Base-by-base conservation (phyloP, 139 green algal genomes). In the Picocystis salinarum region DNA sequence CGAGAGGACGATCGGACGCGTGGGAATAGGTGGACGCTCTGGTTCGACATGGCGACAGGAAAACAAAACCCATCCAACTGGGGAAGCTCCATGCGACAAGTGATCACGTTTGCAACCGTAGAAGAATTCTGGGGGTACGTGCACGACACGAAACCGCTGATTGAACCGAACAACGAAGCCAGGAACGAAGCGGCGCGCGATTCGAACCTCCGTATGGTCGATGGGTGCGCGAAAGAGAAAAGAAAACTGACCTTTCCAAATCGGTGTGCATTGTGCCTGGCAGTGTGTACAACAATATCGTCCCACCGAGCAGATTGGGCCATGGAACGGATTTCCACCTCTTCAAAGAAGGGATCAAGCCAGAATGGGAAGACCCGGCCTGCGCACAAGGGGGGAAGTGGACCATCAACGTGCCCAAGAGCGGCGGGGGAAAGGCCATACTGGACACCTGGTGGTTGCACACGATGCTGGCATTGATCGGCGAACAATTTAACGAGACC, bases 271-370 rank as follows among this genome's bases (percentile, higher is more conserved):
- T n/a, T n/a, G n/a, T n/a, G n/a, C n/a, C n/a, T n/a, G n/a, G 63
- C 76, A 95, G 84, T 58, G 58, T 98, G 52, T 96, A 92, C 74
- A 96, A 96, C 67, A 98, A 98, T 61, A 91, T 98, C 61, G 76
- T 90, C 50, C 74, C 71, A 0, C 88, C 88, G 1, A 79, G 66
- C 54, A 70, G 81, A 52, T 70, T 98, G 6, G 58, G 75, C 27
- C 55, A 67, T 6, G 73, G 66, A 5, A 73, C 80, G 6, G 91
- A 93, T 49, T 85, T 95, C 48, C 83, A 93, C 50, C 57, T 93
- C 17, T 98, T 98, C 75, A 91, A 92, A 48, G 71, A 92, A 26
- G 79, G 82, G 33, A 85, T 98, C 40, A 73, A 96, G 64, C 88
- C 88, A 20, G 93, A 96, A 71, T 98, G 88, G 88, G 88, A 98